These are phyloP conservation scores for Volvariella surrecta DNA, from an alignment of 1,284 basidiomycete genomes.

Conservation along the genomic window DNA sequence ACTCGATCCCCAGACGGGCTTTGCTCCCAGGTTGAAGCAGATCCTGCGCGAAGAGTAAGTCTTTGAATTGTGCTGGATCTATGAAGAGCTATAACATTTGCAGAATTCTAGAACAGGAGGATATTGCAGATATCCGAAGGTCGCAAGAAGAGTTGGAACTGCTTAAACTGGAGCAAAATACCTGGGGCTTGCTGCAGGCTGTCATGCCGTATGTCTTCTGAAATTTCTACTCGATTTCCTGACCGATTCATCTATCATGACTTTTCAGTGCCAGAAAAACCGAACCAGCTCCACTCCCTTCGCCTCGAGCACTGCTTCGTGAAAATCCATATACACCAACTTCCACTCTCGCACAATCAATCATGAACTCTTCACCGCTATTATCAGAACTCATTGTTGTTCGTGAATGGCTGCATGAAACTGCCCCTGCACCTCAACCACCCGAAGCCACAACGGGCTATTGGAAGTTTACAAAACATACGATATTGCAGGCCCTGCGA, in stretches of 20 bases:
- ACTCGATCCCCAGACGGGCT: conserved; percentile 57
- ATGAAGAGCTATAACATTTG: background rate
- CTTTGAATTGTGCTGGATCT: background rate
- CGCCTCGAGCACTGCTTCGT: conserved; percentile 43
- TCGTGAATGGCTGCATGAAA: conserved; percentile 77
- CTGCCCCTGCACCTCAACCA: conserved; percentile 44
- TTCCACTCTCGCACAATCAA: conserved; percentile 59
- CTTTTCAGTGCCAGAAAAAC: conserved; percentile 52
- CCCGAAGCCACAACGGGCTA: conserved; percentile 73
- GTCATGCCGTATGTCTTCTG: conserved; percentile 48
- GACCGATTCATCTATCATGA: conserved; percentile 1
- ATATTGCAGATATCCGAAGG: background rate
- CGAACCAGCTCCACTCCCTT: conserved; percentile 32
- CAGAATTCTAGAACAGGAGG: background rate
- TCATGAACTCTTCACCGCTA: conserved; percentile 51
- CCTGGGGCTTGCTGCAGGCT: conserved; percentile 74
- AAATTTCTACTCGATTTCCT: background rate
- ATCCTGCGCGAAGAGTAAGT: conserved; percentile 60
- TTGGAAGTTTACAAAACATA: conserved; percentile 76
- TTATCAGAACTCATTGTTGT: conserved; percentile 68
- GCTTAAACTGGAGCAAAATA: conserved; percentile 68
- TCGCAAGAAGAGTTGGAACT: conserved; percentile 30
- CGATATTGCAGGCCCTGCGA: conserved; percentile 54
- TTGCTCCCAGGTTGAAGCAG: conserved; percentile 57
- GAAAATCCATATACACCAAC: conserved; percentile 77